phyloP scores from a whole-genome alignment of 768 basidiomycete species.

The Asterophora parasitica region DNA sequence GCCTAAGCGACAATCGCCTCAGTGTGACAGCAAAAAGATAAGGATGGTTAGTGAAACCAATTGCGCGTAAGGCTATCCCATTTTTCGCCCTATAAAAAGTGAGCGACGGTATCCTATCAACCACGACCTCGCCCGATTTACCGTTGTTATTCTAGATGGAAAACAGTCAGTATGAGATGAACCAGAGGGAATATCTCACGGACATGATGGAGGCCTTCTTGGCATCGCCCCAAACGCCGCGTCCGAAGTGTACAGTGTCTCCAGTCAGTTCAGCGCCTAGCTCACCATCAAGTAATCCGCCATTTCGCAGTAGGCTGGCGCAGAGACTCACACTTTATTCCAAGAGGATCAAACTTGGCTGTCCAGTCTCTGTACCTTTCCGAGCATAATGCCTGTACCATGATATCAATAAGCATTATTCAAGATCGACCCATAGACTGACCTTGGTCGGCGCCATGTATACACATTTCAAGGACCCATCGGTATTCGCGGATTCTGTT shows the following conservation, averaged over 20 bases:
- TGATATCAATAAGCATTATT: not conserved
- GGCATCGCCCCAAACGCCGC: conserved; percentile 67
- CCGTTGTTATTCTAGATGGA: conserved; percentile 66
- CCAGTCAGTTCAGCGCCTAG: conserved; percentile 89
- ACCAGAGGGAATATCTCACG: conserved; percentile 16
- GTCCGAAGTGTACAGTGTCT: conserved; percentile 70
- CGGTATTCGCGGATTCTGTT: conserved; percentile 31
- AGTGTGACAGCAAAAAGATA: not conserved
- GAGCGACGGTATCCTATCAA: not conserved
- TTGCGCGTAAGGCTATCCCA: conserved; percentile 92
- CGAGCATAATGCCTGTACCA: conserved; percentile 71
- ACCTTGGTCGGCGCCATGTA: conserved; percentile 96
- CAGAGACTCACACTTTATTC: conserved; percentile 60
- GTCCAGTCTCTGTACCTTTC: conserved; percentile 86
- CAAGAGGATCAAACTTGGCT: conserved; percentile 69
- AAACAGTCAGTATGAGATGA: conserved; percentile 4
- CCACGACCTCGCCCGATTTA: conserved; percentile 25
- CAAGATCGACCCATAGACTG: not conserved
- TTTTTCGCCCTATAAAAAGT: conserved; percentile 72
- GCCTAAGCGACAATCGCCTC: conserved; percentile 32
- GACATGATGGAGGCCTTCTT: conserved; percentile 78
- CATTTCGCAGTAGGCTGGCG: not conserved
- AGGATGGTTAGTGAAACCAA: conserved; percentile 42
- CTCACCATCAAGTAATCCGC: not conserved
- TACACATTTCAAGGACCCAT: conserved; percentile 58